Base-by-base conservation (phyloP, 495 filamentous ascomycete genomes). In the Penicillium bialowiezense region DNA sequence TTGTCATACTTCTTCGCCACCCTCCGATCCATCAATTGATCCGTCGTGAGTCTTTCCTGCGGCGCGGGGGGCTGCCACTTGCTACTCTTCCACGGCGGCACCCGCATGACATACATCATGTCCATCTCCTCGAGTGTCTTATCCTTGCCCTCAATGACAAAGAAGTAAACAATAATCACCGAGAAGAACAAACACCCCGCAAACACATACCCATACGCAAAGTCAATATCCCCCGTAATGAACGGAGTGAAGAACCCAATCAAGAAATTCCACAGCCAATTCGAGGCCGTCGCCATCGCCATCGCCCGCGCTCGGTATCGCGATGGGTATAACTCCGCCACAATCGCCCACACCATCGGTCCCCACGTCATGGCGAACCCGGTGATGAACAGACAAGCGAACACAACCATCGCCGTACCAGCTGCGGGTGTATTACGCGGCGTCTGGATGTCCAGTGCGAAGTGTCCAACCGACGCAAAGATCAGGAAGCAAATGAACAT, bases 201-300 rank as follows among this genome's bases (percentile, higher is more conserved):
- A 57, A 91, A 91, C 28, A 92, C 81, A 65, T 87, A 92, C 10
- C 89, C 88, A 64, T 88, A 90, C 1, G 72, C 65, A 68, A 84
- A 91, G 35, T 80, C 75, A 54, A 93, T 91, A 14, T 77, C 79
- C 0, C 65, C 61, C 6, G 80, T 84, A 54, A 89, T 88, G 55
- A 87, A 84, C 0, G 88, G 87, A 0, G 88, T 90, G 67, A 91
- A 87, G 70, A 92, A 90, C 0, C 81, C 78, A 43, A 93, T 76
- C 43, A 91, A 61, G 70, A 91, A 95, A 58, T 93, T 95, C 85
- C 85, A 92, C 29, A 85, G 73, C 90, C 90, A 95, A 69, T 93
- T 95, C 15, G 81, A 81, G 1, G 86, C 82, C 0, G 90, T 92
- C 7, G 86, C 85, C 12, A 90, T 60, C n/a, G 84, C 84, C 84